A percentile compares a stretch with the other conserved stretches of the same genome.
These are phyloP conservation scores for Saccharum spontaneum DNA, from an alignment of 176 grass and related monocot species.

Conservation along the genomic window DNA sequence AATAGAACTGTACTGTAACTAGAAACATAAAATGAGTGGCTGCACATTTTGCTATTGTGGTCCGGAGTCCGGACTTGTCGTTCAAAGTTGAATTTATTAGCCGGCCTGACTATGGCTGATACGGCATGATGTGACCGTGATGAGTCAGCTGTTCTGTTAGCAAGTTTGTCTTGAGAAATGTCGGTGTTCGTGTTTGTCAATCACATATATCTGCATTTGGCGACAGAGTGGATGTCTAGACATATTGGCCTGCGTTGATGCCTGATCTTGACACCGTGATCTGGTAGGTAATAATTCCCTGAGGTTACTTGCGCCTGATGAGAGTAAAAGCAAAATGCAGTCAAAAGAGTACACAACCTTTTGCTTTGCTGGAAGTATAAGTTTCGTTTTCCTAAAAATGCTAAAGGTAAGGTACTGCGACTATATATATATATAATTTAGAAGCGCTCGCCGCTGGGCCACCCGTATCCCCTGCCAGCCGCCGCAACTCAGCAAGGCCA, in stretches of 20 bases:
- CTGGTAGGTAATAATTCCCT: neutral
- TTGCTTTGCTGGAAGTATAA: neutral
- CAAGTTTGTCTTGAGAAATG: neutral
- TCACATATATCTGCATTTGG: neutral
- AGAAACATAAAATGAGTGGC: neutral
- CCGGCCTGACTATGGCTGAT: conserved; percentile 7
- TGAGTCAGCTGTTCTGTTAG: neutral
- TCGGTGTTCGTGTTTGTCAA: neutral
- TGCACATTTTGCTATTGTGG: conserved; percentile 24
- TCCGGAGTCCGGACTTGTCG: neutral
- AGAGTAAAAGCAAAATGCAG: neutral
- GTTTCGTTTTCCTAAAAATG: too few species aligned
- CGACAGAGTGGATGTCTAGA: neutral
- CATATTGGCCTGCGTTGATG: neutral
- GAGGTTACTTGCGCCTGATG: neutral
- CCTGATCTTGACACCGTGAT: neutral
- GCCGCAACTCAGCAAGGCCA: neutral
- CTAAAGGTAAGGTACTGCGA: too few species aligned
- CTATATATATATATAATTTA: too few species aligned
- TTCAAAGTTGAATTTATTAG: neutral
- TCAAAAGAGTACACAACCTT: neutral
- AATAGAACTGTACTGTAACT: conserved; percentile 19
- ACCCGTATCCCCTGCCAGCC: too few species aligned
- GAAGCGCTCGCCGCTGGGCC: neutral
- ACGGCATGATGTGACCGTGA: neutral